These are phyloP conservation scores for Cytospora paraplurivora DNA, from an alignment of 2,329 filamentous ascomycete genomes.

Conservation along the genomic window DNA sequence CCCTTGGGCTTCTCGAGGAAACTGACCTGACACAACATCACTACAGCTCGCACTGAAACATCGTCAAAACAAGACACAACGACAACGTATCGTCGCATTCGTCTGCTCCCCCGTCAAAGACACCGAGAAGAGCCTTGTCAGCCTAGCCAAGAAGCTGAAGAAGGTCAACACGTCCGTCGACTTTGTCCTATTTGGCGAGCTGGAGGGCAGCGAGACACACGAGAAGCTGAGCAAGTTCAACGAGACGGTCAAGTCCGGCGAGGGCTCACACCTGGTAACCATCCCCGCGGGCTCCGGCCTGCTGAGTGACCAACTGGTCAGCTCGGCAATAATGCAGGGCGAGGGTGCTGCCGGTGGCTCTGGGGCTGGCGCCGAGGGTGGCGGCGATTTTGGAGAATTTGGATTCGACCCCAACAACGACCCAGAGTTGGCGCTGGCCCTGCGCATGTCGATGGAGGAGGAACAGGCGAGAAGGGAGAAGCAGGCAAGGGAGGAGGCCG, in stretches of 20 bases:
- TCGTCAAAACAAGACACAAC: constrained; percentile 95
- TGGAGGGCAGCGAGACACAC: constrained; percentile 83
- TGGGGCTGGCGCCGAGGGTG: constrained; percentile 57
- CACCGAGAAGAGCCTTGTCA: constrained; percentile 83
- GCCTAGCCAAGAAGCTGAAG: constrained; percentile 97
- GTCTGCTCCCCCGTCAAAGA: constrained; percentile 91
- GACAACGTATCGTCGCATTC: constrained; percentile 95
- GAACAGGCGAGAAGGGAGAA: constrained; percentile 79
- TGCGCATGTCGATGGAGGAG: constrained; percentile 98
- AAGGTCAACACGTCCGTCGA: constrained; percentile 94
- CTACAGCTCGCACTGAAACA: constrained; percentile 90
- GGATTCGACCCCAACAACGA: constrained; percentile 90
- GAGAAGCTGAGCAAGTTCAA: constrained; percentile 95
- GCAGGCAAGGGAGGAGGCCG: constrained; percentile 69
- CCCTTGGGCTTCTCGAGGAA: constrained; percentile 30
- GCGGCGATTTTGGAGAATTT: constrained; percentile 73
- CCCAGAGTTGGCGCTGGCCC: constrained; percentile 88
- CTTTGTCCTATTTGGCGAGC: constrained; percentile 91
- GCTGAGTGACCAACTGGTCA: constrained; percentile 87
- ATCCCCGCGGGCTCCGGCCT: constrained; percentile 90
- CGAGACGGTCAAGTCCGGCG: constrained; percentile 85
- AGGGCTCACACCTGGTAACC: constrained; percentile 88
- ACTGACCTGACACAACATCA: neutral
- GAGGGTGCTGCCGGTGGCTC: constrained; percentile 69
- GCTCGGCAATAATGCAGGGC: constrained; percentile 85